Evolutionary conservation across 169 alveolate species (phyloP).

Genomic region (Perkinsus olseni): DNA sequence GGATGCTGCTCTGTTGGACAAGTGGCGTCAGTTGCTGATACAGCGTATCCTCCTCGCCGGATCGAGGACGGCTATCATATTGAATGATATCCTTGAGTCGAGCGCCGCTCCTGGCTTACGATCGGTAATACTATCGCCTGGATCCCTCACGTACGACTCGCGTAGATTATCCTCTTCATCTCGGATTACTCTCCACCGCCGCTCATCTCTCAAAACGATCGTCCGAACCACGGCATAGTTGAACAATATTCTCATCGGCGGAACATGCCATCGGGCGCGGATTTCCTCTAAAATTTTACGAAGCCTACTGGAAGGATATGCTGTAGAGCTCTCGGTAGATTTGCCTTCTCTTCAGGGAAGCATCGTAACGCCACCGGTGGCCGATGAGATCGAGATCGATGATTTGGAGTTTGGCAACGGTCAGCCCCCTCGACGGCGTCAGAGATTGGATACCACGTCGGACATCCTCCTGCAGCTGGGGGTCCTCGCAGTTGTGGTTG

Average conservation of each 20-base stretch:
- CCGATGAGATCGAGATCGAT: neutral
- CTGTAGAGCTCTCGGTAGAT: neutral
- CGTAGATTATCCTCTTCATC: too few species aligned
- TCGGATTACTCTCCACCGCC: too few species aligned
- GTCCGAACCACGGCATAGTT: too few species aligned
- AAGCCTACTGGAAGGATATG: too few species aligned
- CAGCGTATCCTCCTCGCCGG: conserved; percentile 29
- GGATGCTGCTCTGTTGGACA: conserved; percentile 16
- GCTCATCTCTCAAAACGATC: too few species aligned
- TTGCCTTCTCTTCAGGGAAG: neutral
- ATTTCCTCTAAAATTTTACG: too few species aligned
- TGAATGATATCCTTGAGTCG: conserved; percentile 21
- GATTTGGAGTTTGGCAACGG: neutral
- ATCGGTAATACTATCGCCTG: neutral
- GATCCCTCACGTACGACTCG: too few species aligned
- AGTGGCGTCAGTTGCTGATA: conserved; percentile 28
- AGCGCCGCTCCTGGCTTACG: neutral
- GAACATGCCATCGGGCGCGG: too few species aligned
- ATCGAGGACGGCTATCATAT: conserved; percentile 26
- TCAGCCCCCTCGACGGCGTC: neutral
- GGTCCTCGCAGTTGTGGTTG: neutral
- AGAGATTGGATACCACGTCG: neutral
- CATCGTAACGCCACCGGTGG: neutral
- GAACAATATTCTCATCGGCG: too few species aligned
- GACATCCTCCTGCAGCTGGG: neutral